Conservation (phyloP, 2,329 filamentous ascomycete species). For the Tolypocladium amazonense region DNA sequence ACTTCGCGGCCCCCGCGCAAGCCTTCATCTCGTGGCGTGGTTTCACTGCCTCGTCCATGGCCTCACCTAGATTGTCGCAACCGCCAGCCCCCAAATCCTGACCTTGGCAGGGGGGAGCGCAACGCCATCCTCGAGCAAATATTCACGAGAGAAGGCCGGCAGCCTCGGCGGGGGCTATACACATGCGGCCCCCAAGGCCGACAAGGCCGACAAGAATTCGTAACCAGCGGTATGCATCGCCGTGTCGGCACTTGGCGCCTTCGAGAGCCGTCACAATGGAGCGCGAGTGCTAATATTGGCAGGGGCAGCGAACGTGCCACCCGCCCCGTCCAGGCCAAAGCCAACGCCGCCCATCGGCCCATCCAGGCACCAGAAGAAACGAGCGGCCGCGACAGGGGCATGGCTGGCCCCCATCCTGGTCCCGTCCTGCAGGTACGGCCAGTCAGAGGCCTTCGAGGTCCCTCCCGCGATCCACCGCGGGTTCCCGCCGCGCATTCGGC, state of each 20-base stretch:
- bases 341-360: neutral
- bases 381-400: neutral
- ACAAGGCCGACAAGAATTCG: neutral
- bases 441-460: slow-evolving; percentile 4
- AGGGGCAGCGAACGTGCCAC: neutral
- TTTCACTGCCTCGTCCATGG: neutral
- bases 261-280: no score
- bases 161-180: no score
- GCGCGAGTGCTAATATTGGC: neutral
- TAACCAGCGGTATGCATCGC: neutral
- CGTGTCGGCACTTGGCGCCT: neutral
- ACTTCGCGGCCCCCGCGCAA: neutral
- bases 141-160: no score
- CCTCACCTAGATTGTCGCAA: neutral
- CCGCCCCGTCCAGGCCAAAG: neutral
- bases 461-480: slow-evolving; percentile 5
- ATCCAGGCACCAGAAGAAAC: neutral
- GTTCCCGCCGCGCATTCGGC: neutral
- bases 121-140: neutral
- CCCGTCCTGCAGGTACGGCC: slow-evolving; percentile 9
- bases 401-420: neutral
- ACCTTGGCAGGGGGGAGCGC: neutral
- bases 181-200: neutral
- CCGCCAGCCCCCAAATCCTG: neutral
- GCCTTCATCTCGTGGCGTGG: neutral